phyloP scores from a whole-genome alignment of 2,329 filamentous ascomycete species.

The Boeremia lycopersici region DNA sequence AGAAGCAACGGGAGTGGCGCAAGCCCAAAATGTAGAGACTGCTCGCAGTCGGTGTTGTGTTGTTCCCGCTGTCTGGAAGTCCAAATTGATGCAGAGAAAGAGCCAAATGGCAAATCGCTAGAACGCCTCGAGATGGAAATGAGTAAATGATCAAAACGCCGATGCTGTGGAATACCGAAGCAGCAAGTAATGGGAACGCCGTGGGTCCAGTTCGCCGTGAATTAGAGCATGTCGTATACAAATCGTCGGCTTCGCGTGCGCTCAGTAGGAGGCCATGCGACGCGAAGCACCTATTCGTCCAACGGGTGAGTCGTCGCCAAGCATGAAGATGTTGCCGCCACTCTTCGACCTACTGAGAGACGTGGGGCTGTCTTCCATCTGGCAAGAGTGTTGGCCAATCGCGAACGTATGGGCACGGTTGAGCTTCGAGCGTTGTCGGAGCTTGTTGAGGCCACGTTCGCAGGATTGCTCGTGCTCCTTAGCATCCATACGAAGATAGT shows the following conservation, averaged over 20 bases:
- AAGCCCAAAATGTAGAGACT: conserved; percentile 26
- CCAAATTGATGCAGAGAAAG: conserved; percentile 32
- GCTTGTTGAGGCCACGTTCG: conserved; percentile 90
- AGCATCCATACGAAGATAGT: conserved; percentile 95
- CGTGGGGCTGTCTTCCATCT: conserved; percentile 69
- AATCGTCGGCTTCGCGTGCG: conserved; percentile 30
- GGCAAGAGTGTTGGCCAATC: conserved; percentile 74
- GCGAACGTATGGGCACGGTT: conserved; percentile 91
- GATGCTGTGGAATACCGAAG: conserved; percentile 40
- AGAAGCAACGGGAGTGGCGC: conserved; percentile 33
- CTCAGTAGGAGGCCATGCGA: conserved; percentile 49
- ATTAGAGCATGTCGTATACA: conserved; percentile 40
- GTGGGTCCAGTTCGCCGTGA: conserved; percentile 44
- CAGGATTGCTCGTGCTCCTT: conserved; percentile 91
- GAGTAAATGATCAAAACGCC: conserved; percentile 40
- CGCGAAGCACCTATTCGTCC: conserved; percentile 43
- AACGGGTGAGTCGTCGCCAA: conserved; percentile 39
- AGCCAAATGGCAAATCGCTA: conserved; percentile 41
- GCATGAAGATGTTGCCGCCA: conserved; percentile 37
- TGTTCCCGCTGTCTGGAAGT: conserved; percentile 31
- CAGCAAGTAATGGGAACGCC: conserved; percentile 46
- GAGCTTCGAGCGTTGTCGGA: conserved; percentile 87
- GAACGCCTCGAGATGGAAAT: conserved; percentile 42
- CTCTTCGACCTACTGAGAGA: conserved; percentile 43
- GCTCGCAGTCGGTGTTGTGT: conserved; percentile 24